Evolutionary conservation across 768 basidiomycete genomes (phyloP).

Genomic region (Collybia sordida): DNA sequence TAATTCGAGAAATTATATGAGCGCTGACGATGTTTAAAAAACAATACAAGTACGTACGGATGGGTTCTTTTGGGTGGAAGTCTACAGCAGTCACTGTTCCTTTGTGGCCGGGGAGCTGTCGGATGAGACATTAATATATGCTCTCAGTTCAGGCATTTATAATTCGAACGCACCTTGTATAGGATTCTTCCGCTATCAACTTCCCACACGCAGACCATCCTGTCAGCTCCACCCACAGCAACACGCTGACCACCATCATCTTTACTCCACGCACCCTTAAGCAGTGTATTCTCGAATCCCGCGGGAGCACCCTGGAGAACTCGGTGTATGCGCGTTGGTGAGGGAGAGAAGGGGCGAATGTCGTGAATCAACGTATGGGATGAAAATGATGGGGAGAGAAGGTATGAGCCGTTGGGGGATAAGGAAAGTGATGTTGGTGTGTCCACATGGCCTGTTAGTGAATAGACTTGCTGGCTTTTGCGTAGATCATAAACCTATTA

Average conservation of each 20-base stretch:
- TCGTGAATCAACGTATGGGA: constrained; percentile 90
- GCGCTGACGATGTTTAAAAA: neutral
- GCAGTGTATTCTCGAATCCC: constrained; percentile 87
- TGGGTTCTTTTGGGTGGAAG: constrained; percentile 95
- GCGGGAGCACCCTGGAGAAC: constrained; percentile 82
- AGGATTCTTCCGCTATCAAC: constrained; percentile 72
- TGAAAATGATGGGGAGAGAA: constrained; percentile 90
- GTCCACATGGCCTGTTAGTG: constrained; percentile 84
- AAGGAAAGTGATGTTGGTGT: constrained; percentile 92
- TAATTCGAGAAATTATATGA: constrained; percentile 24
- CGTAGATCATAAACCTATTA: constrained; percentile 85
- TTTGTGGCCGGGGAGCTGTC: constrained; percentile 90
- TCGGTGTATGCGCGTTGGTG: constrained; percentile 79
- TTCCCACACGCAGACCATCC: constrained; percentile 86
- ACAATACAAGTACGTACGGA: constrained; percentile 56
- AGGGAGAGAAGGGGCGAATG: constrained; percentile 90
- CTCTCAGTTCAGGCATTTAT: neutral
- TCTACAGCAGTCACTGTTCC: constrained; percentile 95
- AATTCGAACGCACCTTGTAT: constrained; percentile 62
- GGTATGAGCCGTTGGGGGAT: constrained; percentile 84
- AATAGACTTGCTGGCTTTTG: constrained; percentile 77
- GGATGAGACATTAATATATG: neutral
- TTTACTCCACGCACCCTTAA: constrained; percentile 86
- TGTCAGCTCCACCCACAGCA: constrained; percentile 88
- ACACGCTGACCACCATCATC: constrained; percentile 80